Percentiles rank a stretch among this genome's conserved stretches.
phyloP scores from a whole-genome alignment of 495 filamentous ascomycete species.

The Aspergillus asperescens region DNA sequence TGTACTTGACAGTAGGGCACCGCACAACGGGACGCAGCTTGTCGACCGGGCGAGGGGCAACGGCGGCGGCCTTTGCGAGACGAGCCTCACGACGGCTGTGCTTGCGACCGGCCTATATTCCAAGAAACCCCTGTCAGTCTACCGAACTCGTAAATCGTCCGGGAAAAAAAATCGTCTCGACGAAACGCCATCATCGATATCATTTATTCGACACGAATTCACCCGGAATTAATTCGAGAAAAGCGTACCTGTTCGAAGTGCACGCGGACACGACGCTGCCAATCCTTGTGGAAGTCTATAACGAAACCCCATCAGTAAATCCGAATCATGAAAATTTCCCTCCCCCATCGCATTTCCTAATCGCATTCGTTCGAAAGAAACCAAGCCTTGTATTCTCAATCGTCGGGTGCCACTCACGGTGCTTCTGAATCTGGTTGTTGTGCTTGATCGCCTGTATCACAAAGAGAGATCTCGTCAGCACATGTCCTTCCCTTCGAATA shows the following conservation, averaged over 20 bases:
- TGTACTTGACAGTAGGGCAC: conserved; percentile 95
- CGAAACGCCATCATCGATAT: neutral
- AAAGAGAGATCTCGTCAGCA: conserved; percentile 30
- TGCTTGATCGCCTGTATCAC: conserved; percentile 87
- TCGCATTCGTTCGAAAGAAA: conserved; percentile 1
- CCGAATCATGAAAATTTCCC: conserved; percentile 10
- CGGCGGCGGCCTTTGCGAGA: conserved; percentile 81
- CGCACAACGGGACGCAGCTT: conserved; percentile 92
- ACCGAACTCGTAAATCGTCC: conserved; percentile 16
- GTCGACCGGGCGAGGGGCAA: conserved; percentile 96
- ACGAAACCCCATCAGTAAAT: conserved; percentile 28
- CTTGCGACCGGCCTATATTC: conserved; percentile 84
- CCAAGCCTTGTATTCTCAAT: neutral
- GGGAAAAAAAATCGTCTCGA: conserved; percentile 12
- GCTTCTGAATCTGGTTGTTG: conserved; percentile 98
- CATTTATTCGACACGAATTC: neutral
- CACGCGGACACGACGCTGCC: conserved; percentile 94
- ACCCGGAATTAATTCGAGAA: conserved; percentile 14
- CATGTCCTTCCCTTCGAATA: neutral
- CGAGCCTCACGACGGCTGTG: conserved; percentile 82
- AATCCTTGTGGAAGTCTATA: conserved; percentile 99
- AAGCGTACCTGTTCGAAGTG: conserved; percentile 96
- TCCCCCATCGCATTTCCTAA: conserved; percentile 20
- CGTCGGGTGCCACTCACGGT: conserved; percentile 61
- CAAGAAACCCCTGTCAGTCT: conserved; percentile 8